Evolutionary conservation across 345 rosid species (phyloP).

Genomic region (Linum trigynum): DNA sequence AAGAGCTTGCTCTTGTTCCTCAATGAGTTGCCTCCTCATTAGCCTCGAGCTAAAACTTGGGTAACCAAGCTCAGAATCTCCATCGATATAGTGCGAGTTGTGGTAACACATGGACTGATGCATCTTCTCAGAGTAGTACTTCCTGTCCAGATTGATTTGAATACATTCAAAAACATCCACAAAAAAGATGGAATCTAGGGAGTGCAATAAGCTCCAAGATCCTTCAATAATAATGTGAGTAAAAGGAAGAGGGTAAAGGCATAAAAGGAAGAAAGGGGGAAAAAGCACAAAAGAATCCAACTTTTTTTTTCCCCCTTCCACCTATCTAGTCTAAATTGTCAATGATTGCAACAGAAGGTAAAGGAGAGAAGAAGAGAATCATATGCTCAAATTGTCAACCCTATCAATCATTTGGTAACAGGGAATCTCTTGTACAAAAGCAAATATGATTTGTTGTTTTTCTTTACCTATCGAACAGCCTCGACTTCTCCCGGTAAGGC

Average conservation of each 20-base stretch:
- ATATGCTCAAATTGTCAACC: conserved; percentile 9
- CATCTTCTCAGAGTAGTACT: conserved; percentile 36
- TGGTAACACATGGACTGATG: conserved; percentile 32
- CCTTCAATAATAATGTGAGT: not conserved
- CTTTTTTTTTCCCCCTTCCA: no score
- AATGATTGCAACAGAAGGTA: conserved; percentile 12
- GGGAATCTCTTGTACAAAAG: conserved; percentile 7
- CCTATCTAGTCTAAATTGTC: not conserved
- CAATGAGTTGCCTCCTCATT: conserved; percentile 35
- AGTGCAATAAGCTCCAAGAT: not conserved
- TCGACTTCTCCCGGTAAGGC: conserved; percentile 87
- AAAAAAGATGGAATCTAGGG: not conserved
- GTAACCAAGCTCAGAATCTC: conserved; percentile 49
- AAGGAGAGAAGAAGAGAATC: no score
- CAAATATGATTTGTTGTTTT: no score
- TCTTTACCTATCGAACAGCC: conserved; percentile 45
- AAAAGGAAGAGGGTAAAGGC: not conserved
- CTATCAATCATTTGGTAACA: conserved; percentile 4
- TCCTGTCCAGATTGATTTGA: conserved; percentile 28
- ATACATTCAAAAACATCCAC: not conserved
- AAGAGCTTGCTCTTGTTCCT: conserved; percentile 41
- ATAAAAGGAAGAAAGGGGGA: conserved; percentile 9
- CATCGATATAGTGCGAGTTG: conserved; percentile 36
- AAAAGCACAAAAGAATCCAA: not conserved
- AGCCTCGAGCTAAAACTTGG: conserved; percentile 41